Base-by-base conservation (phyloP, 2,329 filamentous ascomycete genomes). In the Colletotrichum sp. region DNA sequence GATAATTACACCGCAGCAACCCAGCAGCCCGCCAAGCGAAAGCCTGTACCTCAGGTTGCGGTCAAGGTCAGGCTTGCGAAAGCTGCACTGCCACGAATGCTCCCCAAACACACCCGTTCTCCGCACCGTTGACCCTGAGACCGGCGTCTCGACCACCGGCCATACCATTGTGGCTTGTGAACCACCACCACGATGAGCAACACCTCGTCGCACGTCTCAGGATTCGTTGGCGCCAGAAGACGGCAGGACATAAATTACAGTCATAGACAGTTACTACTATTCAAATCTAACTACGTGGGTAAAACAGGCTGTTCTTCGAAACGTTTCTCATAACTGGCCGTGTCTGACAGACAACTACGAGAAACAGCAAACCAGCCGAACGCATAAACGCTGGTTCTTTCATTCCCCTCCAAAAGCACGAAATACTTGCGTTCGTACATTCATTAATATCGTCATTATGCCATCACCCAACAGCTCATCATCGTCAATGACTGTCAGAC, bases 371-470 rank as follows among this genome's bases (percentile, higher is more conserved):
- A 58, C 58, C 51, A 59, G 57, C 29, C 54, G 51, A 63, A 31
- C 43, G 47, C 51, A 63, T 29, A 34, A 43, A 34, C 62, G 63
- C 68, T 57, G 12, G 18, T 61, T 21, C 8, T 63, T 57, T 62
- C 18, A 51, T 51, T 54, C 47, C 57, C 47, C 64, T 63, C 63
- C 72, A 67, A 74, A 69, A 74, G 72, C 68, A 72, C 72, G 72
- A 66, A 43, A 38, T 33, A 36, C 34, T 66, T 38, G 31, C 68
- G 68, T 74, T 73, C 72, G 72, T 74, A 74, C 72, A 74, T 67
- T 74, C 72, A 72, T 74, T 74, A 74, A 33, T 72, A 72, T 74
- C 72, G 72, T 74, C 72, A 74, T 74, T 72, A 72, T 66, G 72
- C 72, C 72, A 63, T 72, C 57, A 63, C 63, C 72, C 72, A 67